Percentiles rank a stretch among this genome's conserved stretches.
Conservation (phyloP, 192 early-diverging fungal genomes). For the Cetraspora pellucida region DNA sequence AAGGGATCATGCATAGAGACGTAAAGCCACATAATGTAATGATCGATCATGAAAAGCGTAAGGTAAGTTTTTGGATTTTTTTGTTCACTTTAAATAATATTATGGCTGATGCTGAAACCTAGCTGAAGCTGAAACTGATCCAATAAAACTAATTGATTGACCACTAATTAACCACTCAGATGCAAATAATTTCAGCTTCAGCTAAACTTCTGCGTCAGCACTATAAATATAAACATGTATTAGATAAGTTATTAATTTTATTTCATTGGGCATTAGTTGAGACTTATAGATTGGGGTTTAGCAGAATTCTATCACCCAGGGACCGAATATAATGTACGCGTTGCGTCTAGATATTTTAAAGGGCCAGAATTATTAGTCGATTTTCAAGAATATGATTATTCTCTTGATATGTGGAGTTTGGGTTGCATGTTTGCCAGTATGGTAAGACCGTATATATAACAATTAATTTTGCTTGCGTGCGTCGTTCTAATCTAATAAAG, state of each 20-base stretch:
- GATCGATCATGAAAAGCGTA: conserved; percentile 97
- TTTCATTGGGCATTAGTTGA: conserved; percentile 56
- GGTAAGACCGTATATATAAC: conserved; percentile 54
- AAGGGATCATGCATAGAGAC: conserved; percentile 99
- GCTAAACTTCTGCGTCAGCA: background rate
- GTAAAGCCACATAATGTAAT: conserved; percentile 99
- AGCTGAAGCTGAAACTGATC: too few species aligned
- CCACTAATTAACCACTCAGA: too few species aligned
- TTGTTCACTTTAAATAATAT: background rate
- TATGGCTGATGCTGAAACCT: too few species aligned
- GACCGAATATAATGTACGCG: conserved; percentile 96
- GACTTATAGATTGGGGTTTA: conserved; percentile 98
- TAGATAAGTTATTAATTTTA: background rate
- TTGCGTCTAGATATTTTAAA: conserved; percentile 99
- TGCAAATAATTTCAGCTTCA: too few species aligned
- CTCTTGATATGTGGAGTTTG: conserved; percentile 98
- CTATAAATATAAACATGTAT: background rate
- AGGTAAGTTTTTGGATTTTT: conserved; percentile 42
- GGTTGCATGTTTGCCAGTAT: conserved; percentile 99
- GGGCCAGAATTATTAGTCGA: conserved; percentile 98
- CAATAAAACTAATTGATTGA: too few species aligned
- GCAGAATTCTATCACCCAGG: conserved; percentile 99
- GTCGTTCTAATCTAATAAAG: background rate
- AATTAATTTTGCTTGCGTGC: background rate
- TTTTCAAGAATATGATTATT: conserved; percentile 99